Percentiles rank a stretch among this genome's conserved stretches.
These are phyloP conservation scores for Suillus clintonianus DNA, from an alignment of 768 basidiomycete genomes.

Conservation along the genomic window DNA sequence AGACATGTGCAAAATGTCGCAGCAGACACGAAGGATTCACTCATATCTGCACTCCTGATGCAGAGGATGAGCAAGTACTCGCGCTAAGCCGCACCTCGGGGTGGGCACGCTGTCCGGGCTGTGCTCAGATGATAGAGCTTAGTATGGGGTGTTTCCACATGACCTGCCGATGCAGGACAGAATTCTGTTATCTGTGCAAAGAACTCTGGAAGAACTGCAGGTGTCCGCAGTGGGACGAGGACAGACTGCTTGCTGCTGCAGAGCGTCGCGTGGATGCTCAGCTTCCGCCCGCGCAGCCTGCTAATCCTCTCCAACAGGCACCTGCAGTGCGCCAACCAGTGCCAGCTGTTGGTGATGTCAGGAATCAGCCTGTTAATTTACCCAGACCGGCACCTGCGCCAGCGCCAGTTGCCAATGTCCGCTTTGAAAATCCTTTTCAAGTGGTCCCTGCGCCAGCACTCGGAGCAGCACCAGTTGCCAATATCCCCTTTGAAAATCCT, in stretches of 20 bases:
- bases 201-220: slow-evolving; percentile 62
- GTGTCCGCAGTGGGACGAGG: slow-evolving; percentile 72
- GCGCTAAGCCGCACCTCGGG: slow-evolving; percentile 26
- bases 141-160: slow-evolving; percentile 41
- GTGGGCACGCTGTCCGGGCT: slow-evolving; percentile 44
- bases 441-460: slow-evolving; percentile 4
- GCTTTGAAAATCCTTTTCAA: background rate
- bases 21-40: slow-evolving; percentile 21
- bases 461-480: background rate
- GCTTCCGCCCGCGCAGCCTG: slow-evolving; percentile 31
- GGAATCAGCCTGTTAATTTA: background rate
- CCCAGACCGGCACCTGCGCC: background rate
- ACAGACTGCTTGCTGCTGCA: slow-evolving; percentile 38
- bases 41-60: slow-evolving; percentile 28
- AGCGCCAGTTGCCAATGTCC: background rate
- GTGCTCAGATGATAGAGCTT: slow-evolving; percentile 40
- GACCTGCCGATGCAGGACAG: slow-evolving; percentile 38
- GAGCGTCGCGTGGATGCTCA: slow-evolving; percentile 44
- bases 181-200: slow-evolving; percentile 51
- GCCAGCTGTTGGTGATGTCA: background rate
- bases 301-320: slow-evolving; percentile 23
- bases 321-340: slow-evolving; percentile 1
- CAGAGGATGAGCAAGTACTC: slow-evolving; percentile 25
- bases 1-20: slow-evolving; percentile 29
- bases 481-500: no score